These are phyloP conservation scores for Cladophialophora immunda DNA, from an alignment of 2,329 filamentous ascomycete species.

Conservation along the genomic window DNA sequence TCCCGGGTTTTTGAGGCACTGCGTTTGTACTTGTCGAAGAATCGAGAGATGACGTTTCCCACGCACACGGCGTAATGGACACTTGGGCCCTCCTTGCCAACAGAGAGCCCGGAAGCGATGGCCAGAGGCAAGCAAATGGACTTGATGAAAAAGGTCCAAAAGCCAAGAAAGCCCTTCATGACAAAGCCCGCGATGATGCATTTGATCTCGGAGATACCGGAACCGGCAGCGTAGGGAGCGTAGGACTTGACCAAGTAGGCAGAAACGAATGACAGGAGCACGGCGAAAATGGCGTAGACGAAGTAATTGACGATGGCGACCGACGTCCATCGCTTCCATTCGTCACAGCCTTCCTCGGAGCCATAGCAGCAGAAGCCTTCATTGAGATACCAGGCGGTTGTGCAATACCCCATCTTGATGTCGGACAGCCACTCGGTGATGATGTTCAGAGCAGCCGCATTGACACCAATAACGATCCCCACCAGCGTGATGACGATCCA, in stretches of 20 bases:
- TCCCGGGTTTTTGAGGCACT: conserved; percentile 95
- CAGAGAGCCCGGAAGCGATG: conserved; percentile 91
- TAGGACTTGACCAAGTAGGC: conserved; percentile 88
- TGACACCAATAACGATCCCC: conserved; percentile 87
- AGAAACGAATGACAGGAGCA: conserved; percentile 80
- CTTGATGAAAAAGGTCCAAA: conserved; percentile 93
- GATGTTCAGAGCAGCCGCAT: conserved; percentile 92
- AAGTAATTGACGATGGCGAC: conserved; percentile 83
- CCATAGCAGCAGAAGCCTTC: conserved; percentile 99
- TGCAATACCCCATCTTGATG: conserved; percentile 95
- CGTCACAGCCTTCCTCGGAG: conserved; percentile 83
- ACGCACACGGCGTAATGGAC: conserved; percentile 99
- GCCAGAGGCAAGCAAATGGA: conserved; percentile 88
- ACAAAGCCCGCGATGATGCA: conserved; percentile 98
- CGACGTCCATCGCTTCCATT: conserved; percentile 90
- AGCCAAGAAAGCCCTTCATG: conserved; percentile 97
- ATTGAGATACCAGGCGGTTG: conserved; percentile 94
- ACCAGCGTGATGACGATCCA: conserved; percentile 98
- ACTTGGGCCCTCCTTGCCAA: conserved; percentile 96
- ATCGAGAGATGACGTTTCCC: conserved; percentile 91
- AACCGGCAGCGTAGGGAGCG: conserved; percentile 94
- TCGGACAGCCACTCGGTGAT: conserved; percentile 96
- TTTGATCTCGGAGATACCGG: conserved; percentile 98
- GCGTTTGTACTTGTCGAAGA: conserved; percentile 90
- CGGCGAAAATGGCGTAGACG: conserved; percentile 85